Percentiles rank a stretch among this genome's conserved stretches.
phyloP scores from a whole-genome alignment of 2,329 filamentous ascomycete genomes.

The Sporothrix humicola region DNA sequence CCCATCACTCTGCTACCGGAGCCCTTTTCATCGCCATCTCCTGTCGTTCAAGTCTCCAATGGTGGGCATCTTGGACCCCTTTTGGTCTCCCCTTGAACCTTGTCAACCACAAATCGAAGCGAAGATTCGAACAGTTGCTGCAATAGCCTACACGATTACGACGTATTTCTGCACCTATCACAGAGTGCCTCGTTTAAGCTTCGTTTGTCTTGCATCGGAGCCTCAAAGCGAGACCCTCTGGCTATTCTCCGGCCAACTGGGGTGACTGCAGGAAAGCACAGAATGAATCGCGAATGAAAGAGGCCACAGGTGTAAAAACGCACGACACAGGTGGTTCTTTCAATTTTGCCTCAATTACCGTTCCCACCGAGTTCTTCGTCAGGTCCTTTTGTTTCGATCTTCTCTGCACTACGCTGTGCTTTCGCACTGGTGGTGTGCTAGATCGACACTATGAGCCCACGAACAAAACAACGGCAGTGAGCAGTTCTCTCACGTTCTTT shows the following conservation, averaged over 20 bases:
- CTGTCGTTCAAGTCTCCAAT: neutral
- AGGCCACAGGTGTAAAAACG: neutral
- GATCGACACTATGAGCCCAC: constrained; percentile 30
- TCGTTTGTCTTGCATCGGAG: neutral
- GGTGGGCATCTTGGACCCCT: neutral
- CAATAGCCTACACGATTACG: neutral
- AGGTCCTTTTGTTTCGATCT: constrained; percentile 29
- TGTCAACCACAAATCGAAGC: neutral
- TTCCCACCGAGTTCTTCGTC: neutral
- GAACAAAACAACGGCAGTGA: neutral
- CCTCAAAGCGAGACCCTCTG: constrained; percentile 6
- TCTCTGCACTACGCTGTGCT: constrained; percentile 24
- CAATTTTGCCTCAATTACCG: constrained; percentile 18
- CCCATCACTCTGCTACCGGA: neutral
- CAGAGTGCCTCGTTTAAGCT: too few species aligned
- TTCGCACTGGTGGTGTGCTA: constrained; percentile 16
- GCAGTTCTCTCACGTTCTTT: neutral
- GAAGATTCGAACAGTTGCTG: neutral
- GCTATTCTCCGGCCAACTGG: constrained; percentile 3
- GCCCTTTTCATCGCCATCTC: neutral
- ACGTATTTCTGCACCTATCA: neutral
- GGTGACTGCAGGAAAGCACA: neutral
- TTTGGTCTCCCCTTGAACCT: neutral
- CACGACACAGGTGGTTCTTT: neutral
- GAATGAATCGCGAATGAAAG: neutral